Evolutionary conservation across 2,329 filamentous ascomycete genomes (phyloP).

Genomic region (Penicillium expansum): DNA sequence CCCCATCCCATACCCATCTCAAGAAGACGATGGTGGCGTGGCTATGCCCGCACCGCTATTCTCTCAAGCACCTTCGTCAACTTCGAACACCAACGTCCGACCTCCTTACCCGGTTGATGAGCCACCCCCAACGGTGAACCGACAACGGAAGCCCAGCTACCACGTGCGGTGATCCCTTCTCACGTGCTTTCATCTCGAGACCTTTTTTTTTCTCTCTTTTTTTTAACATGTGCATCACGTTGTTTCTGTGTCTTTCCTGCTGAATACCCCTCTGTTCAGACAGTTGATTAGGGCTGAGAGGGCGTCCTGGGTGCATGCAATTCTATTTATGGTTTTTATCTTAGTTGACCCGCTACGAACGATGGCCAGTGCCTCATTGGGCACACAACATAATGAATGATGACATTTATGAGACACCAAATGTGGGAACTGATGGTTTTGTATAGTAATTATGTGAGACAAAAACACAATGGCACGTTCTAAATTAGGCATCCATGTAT

Average conservation of each 20-base stretch:
- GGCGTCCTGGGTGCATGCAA: background rate
- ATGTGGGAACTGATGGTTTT: conserved; percentile 4
- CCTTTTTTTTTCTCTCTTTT: background rate
- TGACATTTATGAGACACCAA: conserved; percentile 15
- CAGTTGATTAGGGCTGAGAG: background rate
- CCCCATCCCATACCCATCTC: conserved; percentile 58
- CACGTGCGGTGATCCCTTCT: conserved; percentile 46
- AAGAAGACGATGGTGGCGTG: conserved; percentile 26
- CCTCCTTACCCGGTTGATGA: conserved; percentile 81
- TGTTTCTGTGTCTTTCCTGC: conserved; percentile 1
- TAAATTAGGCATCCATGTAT: background rate
- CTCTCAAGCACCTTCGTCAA: conserved; percentile 16
- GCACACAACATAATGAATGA: conserved; percentile 18
- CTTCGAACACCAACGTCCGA: conserved; percentile 26
- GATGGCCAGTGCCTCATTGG: background rate
- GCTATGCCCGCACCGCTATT: conserved; percentile 39
- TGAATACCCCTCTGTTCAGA: conserved; percentile 11
- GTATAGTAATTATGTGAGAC: conserved; percentile 8
- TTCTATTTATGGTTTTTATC: background rate
- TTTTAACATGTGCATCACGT: background rate
- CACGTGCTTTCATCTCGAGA: conserved; percentile 3
- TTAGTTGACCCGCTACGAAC: background rate
- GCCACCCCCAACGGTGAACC: conserved; percentile 79
- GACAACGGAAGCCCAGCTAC: conserved; percentile 79
- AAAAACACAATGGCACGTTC: background rate